These are phyloP conservation scores for Myxozyma geophila DNA, from an alignment of 805 yeast species.

Conservation along the genomic window DNA sequence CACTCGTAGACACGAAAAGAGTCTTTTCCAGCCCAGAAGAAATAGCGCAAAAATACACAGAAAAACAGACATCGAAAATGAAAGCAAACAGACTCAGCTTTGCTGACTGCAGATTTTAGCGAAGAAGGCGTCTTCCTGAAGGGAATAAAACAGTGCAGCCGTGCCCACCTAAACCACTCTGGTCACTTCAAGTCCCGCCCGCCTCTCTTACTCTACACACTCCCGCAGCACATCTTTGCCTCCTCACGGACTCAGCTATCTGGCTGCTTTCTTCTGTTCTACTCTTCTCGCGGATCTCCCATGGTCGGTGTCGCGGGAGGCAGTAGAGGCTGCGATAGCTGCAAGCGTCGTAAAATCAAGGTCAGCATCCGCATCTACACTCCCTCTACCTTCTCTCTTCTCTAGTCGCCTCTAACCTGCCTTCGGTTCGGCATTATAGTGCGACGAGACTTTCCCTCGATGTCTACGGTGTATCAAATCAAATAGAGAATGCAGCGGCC, in stretches of 20 bases:
- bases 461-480: conserved; percentile 25
- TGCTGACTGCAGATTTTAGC: too few species aligned
- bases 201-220: too few species aligned
- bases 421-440: conserved; percentile 3
- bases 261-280: not conserved
- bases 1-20: too few species aligned
- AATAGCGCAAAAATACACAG: too few species aligned
- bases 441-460: conserved; percentile 30
- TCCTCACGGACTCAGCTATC: not conserved
- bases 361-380: conserved; percentile 7
- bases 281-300: not conserved
- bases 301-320: conserved; percentile 37
- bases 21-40: too few species aligned
- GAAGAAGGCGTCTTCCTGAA: too few species aligned
- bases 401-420: not conserved
- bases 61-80: too few species aligned
- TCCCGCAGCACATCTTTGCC: too few species aligned
- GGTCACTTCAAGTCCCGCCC: too few species aligned
- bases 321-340: conserved; percentile 32
- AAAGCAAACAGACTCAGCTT: too few species aligned
- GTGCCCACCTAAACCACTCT: too few species aligned
- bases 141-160: too few species aligned
- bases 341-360: conserved; percentile 30
- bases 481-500: conserved; percentile 22
- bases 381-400: not conserved